A percentile compares a stretch with the other conserved stretches of the same genome.
Conservation (phyloP, 176 grass and related monocot species). For the Carex parvula region DNA sequence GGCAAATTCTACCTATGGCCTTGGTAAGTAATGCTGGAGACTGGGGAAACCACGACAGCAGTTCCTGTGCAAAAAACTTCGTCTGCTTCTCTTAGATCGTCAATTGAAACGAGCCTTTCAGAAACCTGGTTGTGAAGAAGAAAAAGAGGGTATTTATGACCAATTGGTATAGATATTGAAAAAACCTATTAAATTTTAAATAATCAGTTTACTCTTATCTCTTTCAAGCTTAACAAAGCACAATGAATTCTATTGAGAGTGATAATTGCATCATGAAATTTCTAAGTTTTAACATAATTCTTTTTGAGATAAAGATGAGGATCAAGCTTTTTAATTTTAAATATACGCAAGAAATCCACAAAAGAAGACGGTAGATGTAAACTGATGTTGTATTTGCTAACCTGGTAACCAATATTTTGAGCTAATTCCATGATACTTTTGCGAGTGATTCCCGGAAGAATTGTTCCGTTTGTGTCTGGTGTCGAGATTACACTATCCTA, state of each 20-base stretch:
- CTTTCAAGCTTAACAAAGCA: neutral
- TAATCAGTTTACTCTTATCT: neutral
- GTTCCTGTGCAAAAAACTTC: conserved; percentile 98
- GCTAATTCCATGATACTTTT: conserved; percentile 90
- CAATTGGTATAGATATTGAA: neutral
- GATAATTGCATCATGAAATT: neutral
- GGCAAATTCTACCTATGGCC: conserved; percentile 44
- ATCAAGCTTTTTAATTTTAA: too few species aligned
- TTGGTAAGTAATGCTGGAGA: conserved; percentile 49
- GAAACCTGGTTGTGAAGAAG: conserved; percentile 37
- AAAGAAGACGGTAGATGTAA: neutral
- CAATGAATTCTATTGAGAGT: neutral
- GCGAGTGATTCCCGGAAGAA: conserved; percentile 83
- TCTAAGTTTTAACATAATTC: neutral
- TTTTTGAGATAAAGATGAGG: too few species aligned
- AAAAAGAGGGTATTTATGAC: neutral
- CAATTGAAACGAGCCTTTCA: conserved; percentile 62
- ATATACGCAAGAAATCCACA: too few species aligned
- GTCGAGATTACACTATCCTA: conserved; percentile 52
- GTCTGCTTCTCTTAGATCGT: conserved; percentile 57
- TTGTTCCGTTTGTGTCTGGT: conserved; percentile 61
- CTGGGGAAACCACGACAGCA: conserved; percentile 73
- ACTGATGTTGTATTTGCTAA: conserved; percentile 15
- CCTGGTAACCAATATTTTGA: conserved; percentile 56
- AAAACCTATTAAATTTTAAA: neutral